Base-by-base conservation (phyloP, 1,284 basidiomycete species). In the Laetiporus sulphureus region DNA sequence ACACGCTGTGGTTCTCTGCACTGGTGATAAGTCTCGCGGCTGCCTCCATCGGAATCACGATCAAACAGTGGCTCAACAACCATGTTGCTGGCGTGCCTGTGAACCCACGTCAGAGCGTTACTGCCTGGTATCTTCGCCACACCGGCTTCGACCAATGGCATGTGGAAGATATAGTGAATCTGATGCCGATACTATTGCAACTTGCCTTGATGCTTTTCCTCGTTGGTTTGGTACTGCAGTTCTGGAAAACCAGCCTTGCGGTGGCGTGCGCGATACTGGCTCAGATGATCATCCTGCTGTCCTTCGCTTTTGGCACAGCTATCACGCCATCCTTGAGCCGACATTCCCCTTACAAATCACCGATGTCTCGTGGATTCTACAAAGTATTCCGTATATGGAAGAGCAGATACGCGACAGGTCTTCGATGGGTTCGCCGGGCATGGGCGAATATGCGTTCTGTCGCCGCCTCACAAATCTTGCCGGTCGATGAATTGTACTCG, bases 171-270 rank as follows among this genome's bases (percentile, higher is more conserved):
- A 40, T 46, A n/a, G 20, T 48, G 16, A 34, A 19, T 21, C 24
- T 41, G 4, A 19, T 50, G 5, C 46, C 49, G 13, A 18, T 40
- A 7, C 40, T 50, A 1, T 23, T 48, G 18, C 34, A 31, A 7
- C 5, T 31, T n/a, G 33, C 46, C 5, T 16, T 46, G 13, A n/a
- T 34, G 3, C 32, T 48, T 1, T 48, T 50, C 32, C 38, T 48
- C 19, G 27, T 32, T 11, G 46, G 49, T 3, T 31, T 50, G 1
- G 32, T 46, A 1, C 23, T 27, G 2, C 30, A 42, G 4, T 33
- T 45, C n/a, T n/a, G n/a, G 10, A 46, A 39, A 41, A 36, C 40
- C 3, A 42, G 43, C 23, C 8, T 19, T 8, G 25, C 19, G 11
- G 44, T 48, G 12, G 40, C 46, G 1, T 19, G 11, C 5, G 32